phyloP scores from a whole-genome alignment of 768 basidiomycete species.

The Collybia mongolica region DNA sequence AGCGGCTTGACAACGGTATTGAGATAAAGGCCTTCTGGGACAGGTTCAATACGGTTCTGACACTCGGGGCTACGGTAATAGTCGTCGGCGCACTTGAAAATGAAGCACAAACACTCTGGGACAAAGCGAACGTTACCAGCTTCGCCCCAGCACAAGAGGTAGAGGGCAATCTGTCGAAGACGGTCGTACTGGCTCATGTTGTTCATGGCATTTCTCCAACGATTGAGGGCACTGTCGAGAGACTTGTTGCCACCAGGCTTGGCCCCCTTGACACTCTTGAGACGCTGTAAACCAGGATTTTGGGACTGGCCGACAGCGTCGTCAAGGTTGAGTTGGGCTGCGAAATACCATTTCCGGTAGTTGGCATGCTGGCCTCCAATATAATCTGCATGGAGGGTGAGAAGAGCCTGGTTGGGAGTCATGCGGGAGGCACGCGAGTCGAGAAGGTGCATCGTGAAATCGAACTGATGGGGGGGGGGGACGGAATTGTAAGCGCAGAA shows the following conservation, averaged over 20 bases:
- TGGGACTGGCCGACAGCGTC: constrained; percentile 95
- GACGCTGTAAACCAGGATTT: constrained; percentile 88
- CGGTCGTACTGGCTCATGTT: constrained; percentile 99
- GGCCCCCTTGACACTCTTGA: constrained; percentile 75
- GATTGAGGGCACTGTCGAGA: constrained; percentile 88
- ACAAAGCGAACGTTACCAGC: constrained; percentile 96
- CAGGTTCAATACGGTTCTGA: constrained; percentile 89
- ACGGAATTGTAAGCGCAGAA: constrained; percentile 13
- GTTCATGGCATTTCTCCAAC: constrained; percentile 99
- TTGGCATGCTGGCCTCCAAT: constrained; percentile 99
- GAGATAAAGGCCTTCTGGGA: constrained; percentile 93
- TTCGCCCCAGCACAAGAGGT: constrained; percentile 97
- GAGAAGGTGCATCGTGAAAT: constrained; percentile 96
- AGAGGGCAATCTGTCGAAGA: constrained; percentile 93
- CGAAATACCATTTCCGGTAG: constrained; percentile 99
- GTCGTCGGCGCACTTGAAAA: constrained; percentile 99
- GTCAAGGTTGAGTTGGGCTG: constrained; percentile 97
- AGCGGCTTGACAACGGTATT: constrained; percentile 90
- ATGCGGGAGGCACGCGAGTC: constrained; percentile 98
- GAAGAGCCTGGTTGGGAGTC: constrained; percentile 93
- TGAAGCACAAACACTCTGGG: constrained; percentile 97
- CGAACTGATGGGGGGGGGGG: constrained; percentile 64
- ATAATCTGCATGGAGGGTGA: constrained; percentile 98
- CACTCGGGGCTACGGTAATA: constrained; percentile 98
- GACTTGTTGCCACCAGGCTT: constrained; percentile 64